phyloP scores from a whole-genome alignment of 768 basidiomycete genomes.

The Royoungia palumana region DNA sequence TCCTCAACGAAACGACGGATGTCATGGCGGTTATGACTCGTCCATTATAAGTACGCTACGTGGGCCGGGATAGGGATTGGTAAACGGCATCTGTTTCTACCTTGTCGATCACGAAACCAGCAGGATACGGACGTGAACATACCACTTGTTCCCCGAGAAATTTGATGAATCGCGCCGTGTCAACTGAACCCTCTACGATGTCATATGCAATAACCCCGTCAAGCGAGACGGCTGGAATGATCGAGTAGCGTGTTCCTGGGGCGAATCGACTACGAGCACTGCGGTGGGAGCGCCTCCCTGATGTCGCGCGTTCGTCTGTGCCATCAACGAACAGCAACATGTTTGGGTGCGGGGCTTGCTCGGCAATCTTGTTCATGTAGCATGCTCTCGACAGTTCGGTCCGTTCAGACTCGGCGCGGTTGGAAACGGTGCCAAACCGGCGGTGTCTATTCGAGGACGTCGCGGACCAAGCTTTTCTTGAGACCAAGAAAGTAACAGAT shows the following conservation, averaged over 20 bases:
- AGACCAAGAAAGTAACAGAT: no score
- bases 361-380: slow-evolving; percentile 9
- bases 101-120: no score
- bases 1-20: slow-evolving; percentile 14
- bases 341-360: slow-evolving; percentile 11
- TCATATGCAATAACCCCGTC: slow-evolving; percentile 20
- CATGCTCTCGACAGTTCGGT: no score
- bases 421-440: no score
- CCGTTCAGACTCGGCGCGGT: no score
- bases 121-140: no score
- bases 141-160: slow-evolving; percentile 3
- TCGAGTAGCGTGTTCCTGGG: slow-evolving; percentile 5
- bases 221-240: slow-evolving; percentile 15
- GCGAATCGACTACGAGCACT: neutral
- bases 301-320: slow-evolving; percentile 4
- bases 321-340: slow-evolving; percentile 23
- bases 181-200: slow-evolving; percentile 15
- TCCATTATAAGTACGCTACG: slow-evolving; percentile 16
- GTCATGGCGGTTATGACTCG: slow-evolving; percentile 21
- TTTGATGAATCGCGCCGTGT: slow-evolving; percentile 1
- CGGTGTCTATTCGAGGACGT: no score
- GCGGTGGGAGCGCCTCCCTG: slow-evolving; percentile 1
- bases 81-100: neutral
- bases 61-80: neutral
- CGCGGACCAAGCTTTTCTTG: no score